Evolutionary conservation across 176 grass and related monocot genomes (phyloP).

Genomic region (Aegilops longissima): DNA sequence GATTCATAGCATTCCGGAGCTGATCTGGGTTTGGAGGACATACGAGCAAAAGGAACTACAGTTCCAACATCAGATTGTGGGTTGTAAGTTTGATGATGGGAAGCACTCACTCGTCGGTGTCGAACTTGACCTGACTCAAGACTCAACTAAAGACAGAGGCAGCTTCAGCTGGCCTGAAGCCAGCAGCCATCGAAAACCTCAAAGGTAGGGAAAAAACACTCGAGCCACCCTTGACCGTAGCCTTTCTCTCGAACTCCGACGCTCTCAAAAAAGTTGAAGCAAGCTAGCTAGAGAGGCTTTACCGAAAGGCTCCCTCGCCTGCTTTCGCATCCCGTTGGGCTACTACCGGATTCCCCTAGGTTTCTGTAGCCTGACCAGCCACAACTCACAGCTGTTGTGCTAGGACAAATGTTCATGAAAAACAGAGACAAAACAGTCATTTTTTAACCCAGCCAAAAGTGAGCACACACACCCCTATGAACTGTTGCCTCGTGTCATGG

Average conservation of each 20-base stretch:
- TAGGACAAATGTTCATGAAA: not conserved
- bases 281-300: conserved; percentile 22
- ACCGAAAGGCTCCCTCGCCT: not conserved
- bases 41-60: not conserved
- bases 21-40: not conserved
- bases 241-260: conserved; percentile 28
- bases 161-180: not conserved
- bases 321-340: conserved; percentile 26
- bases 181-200: conserved; percentile 22
- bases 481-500: conserved; percentile 21
- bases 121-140: conserved; percentile 18
- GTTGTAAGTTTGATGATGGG: conserved; percentile 23
- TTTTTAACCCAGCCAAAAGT: not conserved
- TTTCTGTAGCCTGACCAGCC: conserved; percentile 20
- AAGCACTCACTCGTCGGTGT: not conserved
- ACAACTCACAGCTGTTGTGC: not conserved
- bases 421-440: not conserved
- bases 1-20: not conserved
- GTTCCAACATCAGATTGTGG: conserved; percentile 11
- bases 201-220: not conserved
- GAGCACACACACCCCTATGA: not conserved
- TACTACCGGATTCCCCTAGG: conserved; percentile 2
- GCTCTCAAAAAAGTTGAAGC: conserved; percentile 37
- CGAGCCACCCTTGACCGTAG: not conserved
- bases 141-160: not conserved